Conservation (phyloP, 2,329 filamentous ascomycete genomes). For the Thielaviopsis euricoi region DNA sequence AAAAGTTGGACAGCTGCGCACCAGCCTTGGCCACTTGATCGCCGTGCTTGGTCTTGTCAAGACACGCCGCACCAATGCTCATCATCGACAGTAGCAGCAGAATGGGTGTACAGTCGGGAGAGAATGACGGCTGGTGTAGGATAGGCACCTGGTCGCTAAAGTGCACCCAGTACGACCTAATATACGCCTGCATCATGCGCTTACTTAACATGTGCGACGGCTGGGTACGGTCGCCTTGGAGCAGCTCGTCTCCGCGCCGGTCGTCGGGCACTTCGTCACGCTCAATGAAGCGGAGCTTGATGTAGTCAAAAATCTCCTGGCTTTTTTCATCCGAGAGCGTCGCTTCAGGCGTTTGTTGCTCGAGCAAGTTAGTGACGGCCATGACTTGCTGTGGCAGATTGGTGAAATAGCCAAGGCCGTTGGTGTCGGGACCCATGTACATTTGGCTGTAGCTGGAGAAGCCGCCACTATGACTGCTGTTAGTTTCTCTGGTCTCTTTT, state of each 20-base stretch:
- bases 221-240: conserved; percentile 60
- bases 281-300: conserved; percentile 61
- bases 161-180: conserved; percentile 84
- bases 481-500: background rate
- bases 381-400: conserved; percentile 61
- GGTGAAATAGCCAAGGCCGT: conserved; percentile 38
- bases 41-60: conserved; percentile 67
- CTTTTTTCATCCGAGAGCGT: conserved; percentile 78
- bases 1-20: conserved; percentile 73
- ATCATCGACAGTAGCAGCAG: conserved; percentile 77
- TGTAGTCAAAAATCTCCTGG: conserved; percentile 65
- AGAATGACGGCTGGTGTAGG: conserved; percentile 85
- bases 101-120: conserved; percentile 70
- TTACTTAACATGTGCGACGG: conserved; percentile 57
- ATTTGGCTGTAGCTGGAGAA: conserved; percentile 11
- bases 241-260: conserved; percentile 13
- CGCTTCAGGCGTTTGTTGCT: conserved; percentile 63
- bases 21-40: conserved; percentile 56
- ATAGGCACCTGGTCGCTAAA: conserved; percentile 92
- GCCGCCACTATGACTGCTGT: conserved; percentile 1
- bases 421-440: conserved; percentile 12
- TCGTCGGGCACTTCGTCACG: conserved; percentile 45
- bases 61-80: conserved; percentile 75
- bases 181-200: conserved; percentile 91
- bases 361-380: conserved; percentile 74